A percentile compares a stretch with the other conserved stretches of the same genome.
These are phyloP conservation scores for Corylus heterophylla DNA, from an alignment of 306 rosid species.

Conservation along the genomic window DNA sequence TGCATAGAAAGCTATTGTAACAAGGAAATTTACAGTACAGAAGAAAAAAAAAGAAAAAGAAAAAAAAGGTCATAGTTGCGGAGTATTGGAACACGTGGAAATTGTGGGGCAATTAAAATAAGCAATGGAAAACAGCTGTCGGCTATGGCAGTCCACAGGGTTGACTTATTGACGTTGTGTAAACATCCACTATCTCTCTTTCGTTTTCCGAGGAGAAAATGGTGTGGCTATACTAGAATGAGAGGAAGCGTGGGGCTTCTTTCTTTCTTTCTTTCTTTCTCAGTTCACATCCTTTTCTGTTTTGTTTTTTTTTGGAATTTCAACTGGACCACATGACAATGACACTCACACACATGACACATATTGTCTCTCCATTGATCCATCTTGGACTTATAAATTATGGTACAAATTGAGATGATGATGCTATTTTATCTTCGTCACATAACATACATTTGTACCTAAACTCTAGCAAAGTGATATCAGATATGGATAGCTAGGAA, in stretches of 20 bases:
- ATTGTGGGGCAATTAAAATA: not conserved
- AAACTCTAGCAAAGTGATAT: not conserved
- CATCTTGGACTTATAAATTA: not conserved
- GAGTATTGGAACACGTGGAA: not conserved
- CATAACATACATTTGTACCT: not conserved
- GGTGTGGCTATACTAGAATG: not conserved
- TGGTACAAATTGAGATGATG: not conserved
- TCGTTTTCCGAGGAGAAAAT: slow-evolving; percentile 4
- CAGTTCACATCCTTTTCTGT: slow-evolving; percentile 21
- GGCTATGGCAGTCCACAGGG: slow-evolving; percentile 21
- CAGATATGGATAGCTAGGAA: not conserved
- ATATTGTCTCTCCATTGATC: slow-evolving; percentile 21
- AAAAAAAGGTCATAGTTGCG: not conserved
- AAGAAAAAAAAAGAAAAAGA: not conserved
- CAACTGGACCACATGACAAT: slow-evolving; percentile 33
- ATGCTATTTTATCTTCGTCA: not conserved
- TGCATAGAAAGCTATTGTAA: too few relatives aligned
- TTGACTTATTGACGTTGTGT: slow-evolving; percentile 25
- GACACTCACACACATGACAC: slow-evolving; percentile 18
- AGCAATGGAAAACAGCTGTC: slow-evolving; percentile 33
- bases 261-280: not conserved
- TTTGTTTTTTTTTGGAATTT: slow-evolving; percentile 19
- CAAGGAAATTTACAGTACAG: too few relatives aligned
- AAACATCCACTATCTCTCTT: slow-evolving; percentile 26
- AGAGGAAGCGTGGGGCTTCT: not conserved